Percentiles rank a stretch among this genome's conserved stretches.
These are phyloP conservation scores for Beauveria scarabaeidicola DNA, from an alignment of 2,329 filamentous ascomycete species.

Conservation along the genomic window DNA sequence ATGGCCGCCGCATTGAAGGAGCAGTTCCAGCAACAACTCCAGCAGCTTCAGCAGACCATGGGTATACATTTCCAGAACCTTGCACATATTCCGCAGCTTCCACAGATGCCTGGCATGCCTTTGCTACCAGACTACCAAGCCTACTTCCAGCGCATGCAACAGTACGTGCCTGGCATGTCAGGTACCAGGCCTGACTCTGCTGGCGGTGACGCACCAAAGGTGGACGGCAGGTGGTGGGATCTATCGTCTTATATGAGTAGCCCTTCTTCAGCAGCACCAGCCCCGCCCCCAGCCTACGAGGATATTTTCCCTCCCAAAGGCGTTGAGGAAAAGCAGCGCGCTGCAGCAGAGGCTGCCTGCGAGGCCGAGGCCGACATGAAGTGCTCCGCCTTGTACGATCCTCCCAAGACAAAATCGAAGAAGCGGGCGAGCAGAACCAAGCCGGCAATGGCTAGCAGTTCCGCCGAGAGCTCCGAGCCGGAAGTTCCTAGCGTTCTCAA, in stretches of 20 bases:
- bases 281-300: conserved; percentile 66
- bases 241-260: conserved; percentile 46
- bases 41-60: conserved; percentile 68
- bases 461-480: conserved; percentile 13
- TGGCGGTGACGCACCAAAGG: conserved; percentile 30
- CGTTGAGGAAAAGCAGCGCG: conserved; percentile 47
- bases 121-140: conserved; percentile 64
- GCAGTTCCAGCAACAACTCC: conserved; percentile 63
- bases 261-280: conserved; percentile 38
- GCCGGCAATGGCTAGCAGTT: background rate
- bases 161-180: conserved; percentile 59
- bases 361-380: conserved; percentile 53
- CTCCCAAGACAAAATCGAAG: conserved; percentile 17
- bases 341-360: conserved; percentile 48
- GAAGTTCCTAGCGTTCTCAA: conserved; percentile 40
- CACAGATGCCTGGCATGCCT: conserved; percentile 53
- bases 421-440: conserved; percentile 25
- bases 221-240: conserved; percentile 59
- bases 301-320: conserved; percentile 61
- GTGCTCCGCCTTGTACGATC: conserved; percentile 45
- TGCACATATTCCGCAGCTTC: conserved; percentile 49
- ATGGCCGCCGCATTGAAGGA: conserved; percentile 65
- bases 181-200: conserved; percentile 41
- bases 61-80: conserved; percentile 55
- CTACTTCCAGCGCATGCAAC: conserved; percentile 58